Percentiles rank a stretch among this genome's conserved stretches.
Conservation (phyloP, 495 filamentous ascomycete species). For the Hyaloscypha hepaticicola region DNA sequence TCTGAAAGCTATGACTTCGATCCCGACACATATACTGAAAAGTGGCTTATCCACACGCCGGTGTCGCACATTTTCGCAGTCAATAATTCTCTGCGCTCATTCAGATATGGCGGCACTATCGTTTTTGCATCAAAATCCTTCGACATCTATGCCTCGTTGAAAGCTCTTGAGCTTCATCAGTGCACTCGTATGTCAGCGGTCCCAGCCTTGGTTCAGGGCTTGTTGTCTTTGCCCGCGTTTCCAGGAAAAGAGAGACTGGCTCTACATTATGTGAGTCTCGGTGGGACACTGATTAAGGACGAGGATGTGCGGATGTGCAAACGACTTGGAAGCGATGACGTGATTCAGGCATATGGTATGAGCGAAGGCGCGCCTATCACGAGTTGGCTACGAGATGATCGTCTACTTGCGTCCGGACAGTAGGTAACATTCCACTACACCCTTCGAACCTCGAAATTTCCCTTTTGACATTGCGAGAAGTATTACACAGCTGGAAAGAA, state of each 20-base stretch:
- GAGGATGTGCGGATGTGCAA: constrained; percentile 4
- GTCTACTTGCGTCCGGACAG: not conserved
- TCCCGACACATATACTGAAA: not conserved
- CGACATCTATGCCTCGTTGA: not conserved
- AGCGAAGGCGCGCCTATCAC: constrained; percentile 2
- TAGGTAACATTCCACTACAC: not conserved
- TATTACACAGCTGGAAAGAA: too few species aligned
- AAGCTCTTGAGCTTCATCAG: not conserved
- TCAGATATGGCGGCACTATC: not conserved
- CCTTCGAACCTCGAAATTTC: not conserved
- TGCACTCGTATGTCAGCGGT: constrained; percentile 2
- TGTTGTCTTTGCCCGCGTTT: not conserved
- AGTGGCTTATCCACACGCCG: constrained; percentile 2
- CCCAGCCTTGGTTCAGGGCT: not conserved
- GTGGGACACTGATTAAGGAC: not conserved
- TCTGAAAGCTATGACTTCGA: not conserved
- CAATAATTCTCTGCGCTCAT: not conserved
- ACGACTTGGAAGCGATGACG: not conserved
- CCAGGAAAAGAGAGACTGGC: not conserved
- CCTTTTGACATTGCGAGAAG: too few species aligned
- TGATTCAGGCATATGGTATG: constrained; percentile 2
- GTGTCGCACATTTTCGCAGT: constrained; percentile 10
- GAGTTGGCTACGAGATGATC: not conserved
- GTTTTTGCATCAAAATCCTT: not conserved
- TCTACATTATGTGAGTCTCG: not conserved